Conservation (phyloP, 1,139 yeast species). For the Debaryomyces subglobosus region DNA sequence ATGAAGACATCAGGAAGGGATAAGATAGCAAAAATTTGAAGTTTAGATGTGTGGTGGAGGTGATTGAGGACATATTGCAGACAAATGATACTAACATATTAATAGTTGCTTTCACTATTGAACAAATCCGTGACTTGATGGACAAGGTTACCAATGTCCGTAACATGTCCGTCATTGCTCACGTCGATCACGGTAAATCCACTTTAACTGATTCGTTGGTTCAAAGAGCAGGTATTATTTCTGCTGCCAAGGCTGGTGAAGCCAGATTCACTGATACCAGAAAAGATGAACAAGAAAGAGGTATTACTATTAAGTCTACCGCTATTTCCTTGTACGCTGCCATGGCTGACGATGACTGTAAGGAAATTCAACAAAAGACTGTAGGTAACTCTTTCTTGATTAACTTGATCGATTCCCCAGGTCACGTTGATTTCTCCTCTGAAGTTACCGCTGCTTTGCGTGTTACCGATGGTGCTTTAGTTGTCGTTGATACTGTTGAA, state of each 20-base stretch:
- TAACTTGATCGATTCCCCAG: slow-evolving; percentile 99
- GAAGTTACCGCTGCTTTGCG: slow-evolving; percentile 99
- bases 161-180: slow-evolving; percentile 99
- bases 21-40: background rate
- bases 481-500: slow-evolving; percentile 98
- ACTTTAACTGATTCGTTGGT: slow-evolving; percentile 99
- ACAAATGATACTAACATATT: slow-evolving; percentile 6
- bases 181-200: slow-evolving; percentile 99
- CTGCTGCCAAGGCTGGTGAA: slow-evolving; percentile 99
- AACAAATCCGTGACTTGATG: slow-evolving; percentile 98
- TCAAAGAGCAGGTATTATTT: slow-evolving; percentile 98
- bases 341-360: slow-evolving; percentile 86
- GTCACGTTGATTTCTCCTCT: slow-evolving; percentile 99
- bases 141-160: slow-evolving; percentile 99
- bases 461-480: slow-evolving; percentile 99
- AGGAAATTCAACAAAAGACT: slow-evolving; percentile 95
- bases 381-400: slow-evolving; percentile 93
- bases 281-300: slow-evolving; percentile 99
- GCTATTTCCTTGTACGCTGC: slow-evolving; percentile 96
- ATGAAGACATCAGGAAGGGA: background rate
- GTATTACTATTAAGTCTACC: slow-evolving; percentile 98
- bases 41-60: background rate
- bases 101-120: slow-evolving; percentile 73
- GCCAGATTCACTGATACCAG: slow-evolving; percentile 99
- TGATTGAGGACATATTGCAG: background rate